These are phyloP conservation scores for Capsicum rhomboideum DNA, from an alignment of 257 asterid species.

Conservation along the genomic window DNA sequence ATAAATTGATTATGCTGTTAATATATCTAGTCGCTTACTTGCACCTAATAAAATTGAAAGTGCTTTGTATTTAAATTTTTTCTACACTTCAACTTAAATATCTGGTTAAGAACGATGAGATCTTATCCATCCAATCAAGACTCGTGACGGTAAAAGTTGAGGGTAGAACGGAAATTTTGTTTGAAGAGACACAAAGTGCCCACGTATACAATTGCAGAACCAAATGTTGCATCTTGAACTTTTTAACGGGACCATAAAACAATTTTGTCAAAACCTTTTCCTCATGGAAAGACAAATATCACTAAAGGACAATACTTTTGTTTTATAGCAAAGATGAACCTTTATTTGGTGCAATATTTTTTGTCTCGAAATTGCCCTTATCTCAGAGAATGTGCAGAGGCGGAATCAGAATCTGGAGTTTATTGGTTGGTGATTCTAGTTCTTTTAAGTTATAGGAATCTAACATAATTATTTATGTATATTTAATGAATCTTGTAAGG, in stretches of 20 bases:
- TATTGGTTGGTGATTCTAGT: too few relatives aligned
- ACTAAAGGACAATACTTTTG: not conserved
- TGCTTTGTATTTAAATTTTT: not conserved
- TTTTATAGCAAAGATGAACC: not conserved
- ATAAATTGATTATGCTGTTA: too few relatives aligned
- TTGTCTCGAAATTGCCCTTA: too few relatives aligned
- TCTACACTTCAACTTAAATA: not conserved
- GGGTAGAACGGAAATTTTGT: not conserved
- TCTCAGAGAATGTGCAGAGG: too few relatives aligned
- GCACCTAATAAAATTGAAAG: not conserved
- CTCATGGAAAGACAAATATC: not conserved
- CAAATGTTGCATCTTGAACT: not conserved
- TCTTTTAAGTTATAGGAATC: too few relatives aligned
- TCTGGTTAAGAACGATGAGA: fast-evolving
- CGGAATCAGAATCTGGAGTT: too few relatives aligned
- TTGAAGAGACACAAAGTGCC: not conserved
- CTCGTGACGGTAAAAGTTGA: not conserved
- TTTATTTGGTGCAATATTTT: not conserved
- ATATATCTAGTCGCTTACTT: not conserved
- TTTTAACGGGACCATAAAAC: not conserved
- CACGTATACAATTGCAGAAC: not conserved
- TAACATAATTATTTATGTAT: too few relatives aligned
- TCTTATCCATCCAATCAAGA: fast-evolving
- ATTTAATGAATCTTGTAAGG: too few relatives aligned
- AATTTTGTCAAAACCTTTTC: not conserved